Base-by-base conservation (phyloP, 2,329 filamentous ascomycete genomes). In the Penicillium sp. region DNA sequence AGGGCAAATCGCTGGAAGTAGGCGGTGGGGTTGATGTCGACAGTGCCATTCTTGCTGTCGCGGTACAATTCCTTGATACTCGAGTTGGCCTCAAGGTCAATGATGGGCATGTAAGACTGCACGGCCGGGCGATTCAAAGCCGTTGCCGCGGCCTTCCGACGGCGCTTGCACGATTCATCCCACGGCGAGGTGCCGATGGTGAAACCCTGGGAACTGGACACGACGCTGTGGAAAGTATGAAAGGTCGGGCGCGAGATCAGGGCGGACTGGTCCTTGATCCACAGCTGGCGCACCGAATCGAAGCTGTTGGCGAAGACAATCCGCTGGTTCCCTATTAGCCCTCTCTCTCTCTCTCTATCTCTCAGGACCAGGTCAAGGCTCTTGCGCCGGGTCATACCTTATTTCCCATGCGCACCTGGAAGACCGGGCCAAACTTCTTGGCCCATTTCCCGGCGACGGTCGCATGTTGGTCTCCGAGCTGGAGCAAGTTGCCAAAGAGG, bases 181-280 rank as follows among this genome's bases (percentile, higher is more conserved):
- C 89, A 94, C 0, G 90, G 89, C 0, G 88, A 91, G 0, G 89
- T 91, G 1, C 90, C 90, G 54, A 94, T 91, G 0, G 89, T 93
- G 70, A 91, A 89, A 5, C 89, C 89, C 60, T 91, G 87, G 0
- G 87, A 89, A 27, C 80, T 84, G 1, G 88, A 91, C 3, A 91
- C 86, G 3, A 92, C 86, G 4, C 82, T 88, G 71, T 92, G 89
- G 70, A 92, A 93, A 1, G 89, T 93, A 70, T 93, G 88, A 41
- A 91, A 83, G 20, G 80, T 90, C 0, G 90, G 90, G 2, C 90
- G 83, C 1, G 88, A 91, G 62, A 91, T 90, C 51, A 92, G 75
- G 0, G 89, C 81, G 0, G 88, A 89, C 63, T 91, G 89, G 62
- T 93, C 86, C 8, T 84, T 88, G 68, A 91, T 88, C 86, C 89